Conservation (phyloP, 2,329 filamentous ascomycete genomes). For the Aspergillus glaucus region DNA sequence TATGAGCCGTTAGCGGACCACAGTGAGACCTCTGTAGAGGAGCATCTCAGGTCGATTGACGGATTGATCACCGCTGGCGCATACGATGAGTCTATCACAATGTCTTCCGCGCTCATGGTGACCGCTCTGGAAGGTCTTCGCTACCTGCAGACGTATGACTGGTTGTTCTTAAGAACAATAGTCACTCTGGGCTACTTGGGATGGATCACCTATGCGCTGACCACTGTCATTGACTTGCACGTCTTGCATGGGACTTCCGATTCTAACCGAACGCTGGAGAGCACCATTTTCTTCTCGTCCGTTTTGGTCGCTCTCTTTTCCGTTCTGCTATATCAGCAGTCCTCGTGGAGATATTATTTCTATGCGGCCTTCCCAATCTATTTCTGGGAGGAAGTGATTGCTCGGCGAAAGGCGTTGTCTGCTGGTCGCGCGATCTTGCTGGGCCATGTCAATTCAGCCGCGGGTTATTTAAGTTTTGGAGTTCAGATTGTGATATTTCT, state of each 20-base stretch:
- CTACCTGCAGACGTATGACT: constrained; percentile 97
- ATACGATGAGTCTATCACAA: constrained; percentile 70
- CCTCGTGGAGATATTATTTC: constrained; percentile 76
- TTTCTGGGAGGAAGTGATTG: constrained; percentile 95
- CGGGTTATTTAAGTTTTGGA: constrained; percentile 52
- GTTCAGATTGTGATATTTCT: constrained; percentile 64
- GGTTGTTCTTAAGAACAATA: constrained; percentile 85
- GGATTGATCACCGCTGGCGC: constrained; percentile 59
- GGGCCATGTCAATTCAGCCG: constrained; percentile 57
- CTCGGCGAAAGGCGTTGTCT: constrained; percentile 62
- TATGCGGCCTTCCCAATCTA: constrained; percentile 88
- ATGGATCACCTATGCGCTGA: constrained; percentile 89
- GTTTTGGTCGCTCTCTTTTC: constrained; percentile 69
- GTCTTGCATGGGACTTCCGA: constrained; percentile 67
- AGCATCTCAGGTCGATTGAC: constrained; percentile 62
- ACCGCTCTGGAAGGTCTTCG: constrained; percentile 74
- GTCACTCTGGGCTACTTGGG: constrained; percentile 88
- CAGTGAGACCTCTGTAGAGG: constrained; percentile 54
- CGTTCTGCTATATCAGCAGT: constrained; percentile 71
- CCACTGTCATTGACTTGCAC: constrained; percentile 80
- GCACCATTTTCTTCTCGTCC: constrained; percentile 65
- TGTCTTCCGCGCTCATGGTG: constrained; percentile 70
- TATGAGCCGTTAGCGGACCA: constrained; percentile 64
- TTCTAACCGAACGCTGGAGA: constrained; percentile 56
- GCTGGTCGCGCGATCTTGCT: constrained; percentile 65